These are phyloP conservation scores for Fusarium coffeatum DNA, from an alignment of 2,329 filamentous ascomycete species.

Conservation along the genomic window DNA sequence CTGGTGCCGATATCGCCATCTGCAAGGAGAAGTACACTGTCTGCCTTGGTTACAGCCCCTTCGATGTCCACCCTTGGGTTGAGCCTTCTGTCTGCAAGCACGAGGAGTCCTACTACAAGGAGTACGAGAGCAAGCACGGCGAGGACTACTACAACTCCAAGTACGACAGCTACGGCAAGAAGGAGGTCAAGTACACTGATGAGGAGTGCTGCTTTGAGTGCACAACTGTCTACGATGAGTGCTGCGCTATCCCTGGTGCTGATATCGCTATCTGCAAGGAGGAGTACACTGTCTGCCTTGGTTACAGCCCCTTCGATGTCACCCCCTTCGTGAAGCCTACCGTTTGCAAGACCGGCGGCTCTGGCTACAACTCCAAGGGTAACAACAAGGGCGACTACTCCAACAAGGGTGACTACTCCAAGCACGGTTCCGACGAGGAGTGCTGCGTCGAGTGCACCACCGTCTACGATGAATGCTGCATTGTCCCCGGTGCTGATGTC, in stretches of 20 bases:
- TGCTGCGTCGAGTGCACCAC: constrained; percentile 30
- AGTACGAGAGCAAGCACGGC: constrained; percentile 19
- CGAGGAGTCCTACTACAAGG: constrained; percentile 26
- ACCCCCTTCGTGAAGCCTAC: constrained; percentile 30
- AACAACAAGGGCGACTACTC: neutral
- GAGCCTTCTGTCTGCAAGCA: constrained; percentile 32
- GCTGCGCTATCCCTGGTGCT: constrained; percentile 15
- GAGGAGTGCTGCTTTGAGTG: constrained; percentile 32
- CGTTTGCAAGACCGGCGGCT: constrained; percentile 29
- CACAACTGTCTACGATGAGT: constrained; percentile 30
- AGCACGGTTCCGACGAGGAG: constrained; percentile 10
- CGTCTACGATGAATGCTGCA: constrained; percentile 29
- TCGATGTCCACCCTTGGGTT: neutral
- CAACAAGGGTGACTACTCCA: constrained; percentile 1
- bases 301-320: constrained; percentile 27
- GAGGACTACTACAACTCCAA: constrained; percentile 18
- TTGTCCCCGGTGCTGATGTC: neutral
- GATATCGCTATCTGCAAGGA: constrained; percentile 26
- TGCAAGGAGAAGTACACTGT: constrained; percentile 28
- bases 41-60: constrained; percentile 35
- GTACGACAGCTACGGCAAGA: constrained; percentile 1
- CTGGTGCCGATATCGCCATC: constrained; percentile 13
- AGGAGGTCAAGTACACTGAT: neutral
- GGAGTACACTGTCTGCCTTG: constrained; percentile 25
- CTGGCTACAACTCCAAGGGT: neutral